Conservation (phyloP, 2,329 filamentous ascomycete genomes). For the Talaromyces albobiverticillius region DNA sequence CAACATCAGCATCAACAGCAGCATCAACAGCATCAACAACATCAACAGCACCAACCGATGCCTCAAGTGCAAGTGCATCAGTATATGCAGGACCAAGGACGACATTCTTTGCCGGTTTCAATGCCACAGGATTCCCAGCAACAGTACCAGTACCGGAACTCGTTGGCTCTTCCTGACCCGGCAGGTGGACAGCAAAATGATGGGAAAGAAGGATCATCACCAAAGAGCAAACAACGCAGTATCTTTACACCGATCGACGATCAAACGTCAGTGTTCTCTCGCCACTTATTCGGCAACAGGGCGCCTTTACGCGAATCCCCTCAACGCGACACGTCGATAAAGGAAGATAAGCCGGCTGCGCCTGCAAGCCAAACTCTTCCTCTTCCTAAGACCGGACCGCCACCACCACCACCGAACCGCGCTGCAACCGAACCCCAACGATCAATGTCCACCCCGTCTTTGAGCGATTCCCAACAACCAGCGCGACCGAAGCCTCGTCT, state of each 20-base stretch:
- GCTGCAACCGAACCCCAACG: conserved; percentile 45
- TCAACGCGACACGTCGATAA: conserved; percentile 41
- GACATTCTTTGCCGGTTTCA: conserved; percentile 69
- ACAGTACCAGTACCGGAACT: conserved; percentile 37
- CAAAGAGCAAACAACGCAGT: conserved; percentile 75
- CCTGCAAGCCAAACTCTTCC: conserved; percentile 53
- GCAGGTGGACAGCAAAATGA: conserved; percentile 49
- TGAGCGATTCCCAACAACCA: conserved; percentile 72
- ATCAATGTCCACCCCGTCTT: conserved; percentile 59
- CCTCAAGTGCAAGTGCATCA: conserved; percentile 62
- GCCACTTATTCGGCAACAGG: conserved; percentile 67
- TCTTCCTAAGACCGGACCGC: conserved; percentile 47
- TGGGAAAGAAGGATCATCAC: conserved; percentile 47
- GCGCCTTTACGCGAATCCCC: conserved; percentile 52
- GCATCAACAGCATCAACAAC: no score
- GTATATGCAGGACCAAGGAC: conserved; percentile 70
- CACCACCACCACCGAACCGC: conserved; percentile 55
- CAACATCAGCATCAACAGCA: no score
- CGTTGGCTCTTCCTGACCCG: conserved; percentile 58
- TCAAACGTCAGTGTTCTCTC: conserved; percentile 79
- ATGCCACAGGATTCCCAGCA: conserved; percentile 55
- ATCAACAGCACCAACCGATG: conserved; percentile 40
- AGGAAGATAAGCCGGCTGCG: conserved; percentile 39
- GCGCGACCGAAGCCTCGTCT: conserved; percentile 73
- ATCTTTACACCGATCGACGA: conserved; percentile 98